These are phyloP conservation scores for Puccinellia tenuiflora DNA, from an alignment of 176 grass and related monocot species.

Conservation along the genomic window DNA sequence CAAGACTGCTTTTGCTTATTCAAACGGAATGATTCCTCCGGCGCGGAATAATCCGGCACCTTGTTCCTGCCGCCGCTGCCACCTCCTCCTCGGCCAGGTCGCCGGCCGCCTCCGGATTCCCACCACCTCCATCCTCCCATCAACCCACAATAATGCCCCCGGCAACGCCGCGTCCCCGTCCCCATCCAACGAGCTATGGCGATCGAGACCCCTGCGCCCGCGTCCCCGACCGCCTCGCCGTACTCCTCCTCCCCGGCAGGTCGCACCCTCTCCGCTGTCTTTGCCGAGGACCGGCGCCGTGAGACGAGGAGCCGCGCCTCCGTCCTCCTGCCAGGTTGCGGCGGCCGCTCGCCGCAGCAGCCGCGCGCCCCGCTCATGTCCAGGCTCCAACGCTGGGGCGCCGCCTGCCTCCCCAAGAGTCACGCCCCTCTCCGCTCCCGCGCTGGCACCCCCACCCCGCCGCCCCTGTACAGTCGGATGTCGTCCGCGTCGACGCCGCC, in stretches of 20 bases:
- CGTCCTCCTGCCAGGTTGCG: neutral
- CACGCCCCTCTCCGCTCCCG: neutral
- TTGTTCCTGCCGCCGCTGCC: neutral
- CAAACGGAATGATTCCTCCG: neutral
- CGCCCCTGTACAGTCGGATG: neutral
- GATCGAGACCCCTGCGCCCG: neutral
- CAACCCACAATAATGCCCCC: neutral
- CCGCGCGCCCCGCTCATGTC: slow-evolving; percentile 2
- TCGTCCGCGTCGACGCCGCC: neutral
- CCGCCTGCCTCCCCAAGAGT: neutral
- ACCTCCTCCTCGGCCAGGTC: neutral
- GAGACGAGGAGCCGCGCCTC: neutral
- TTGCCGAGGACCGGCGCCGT: slow-evolving; percentile 16
- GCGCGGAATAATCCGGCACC: neutral
- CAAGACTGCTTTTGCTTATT: neutral
- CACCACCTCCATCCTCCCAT: neutral
- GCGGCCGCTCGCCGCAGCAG: neutral
- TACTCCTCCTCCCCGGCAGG: neutral
- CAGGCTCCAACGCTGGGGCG: slow-evolving; percentile 9
- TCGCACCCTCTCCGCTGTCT: slow-evolving; percentile 27
- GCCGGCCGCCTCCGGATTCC: neutral
- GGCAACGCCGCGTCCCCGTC: neutral
- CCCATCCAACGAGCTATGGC: neutral
- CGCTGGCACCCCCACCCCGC: neutral
- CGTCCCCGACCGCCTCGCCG: slow-evolving; percentile 3